These are phyloP conservation scores for Taphrina deformans DNA, from an alignment of 1,139 yeast species.

Conservation along the genomic window DNA sequence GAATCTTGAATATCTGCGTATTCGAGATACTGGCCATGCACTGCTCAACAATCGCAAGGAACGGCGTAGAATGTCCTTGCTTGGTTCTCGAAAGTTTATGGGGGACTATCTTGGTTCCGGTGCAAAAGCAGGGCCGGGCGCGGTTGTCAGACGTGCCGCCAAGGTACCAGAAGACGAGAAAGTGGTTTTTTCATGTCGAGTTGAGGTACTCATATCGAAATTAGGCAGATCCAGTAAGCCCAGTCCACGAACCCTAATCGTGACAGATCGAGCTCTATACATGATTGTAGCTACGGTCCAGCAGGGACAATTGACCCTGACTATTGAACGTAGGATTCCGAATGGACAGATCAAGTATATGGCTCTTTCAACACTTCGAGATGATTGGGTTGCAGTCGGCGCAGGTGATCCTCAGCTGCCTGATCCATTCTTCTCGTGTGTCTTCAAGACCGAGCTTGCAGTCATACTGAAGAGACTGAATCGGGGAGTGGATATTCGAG, in stretches of 20 bases:
- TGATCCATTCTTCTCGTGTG: constrained; percentile 76
- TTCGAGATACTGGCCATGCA: constrained; percentile 78
- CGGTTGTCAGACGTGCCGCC: constrained; percentile 59
- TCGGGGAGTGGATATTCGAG: constrained; percentile 59
- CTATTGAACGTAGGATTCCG: constrained; percentile 64
- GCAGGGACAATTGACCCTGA: constrained; percentile 69
- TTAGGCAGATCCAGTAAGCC: constrained; percentile 91
- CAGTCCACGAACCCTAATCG: constrained; percentile 66
- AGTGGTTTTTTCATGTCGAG: constrained; percentile 76
- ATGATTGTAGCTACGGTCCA: constrained; percentile 70
- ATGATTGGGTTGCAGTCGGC: constrained; percentile 88
- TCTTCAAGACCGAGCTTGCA: constrained; percentile 84
- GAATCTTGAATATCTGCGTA: constrained; percentile 72
- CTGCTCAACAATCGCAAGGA: constrained; percentile 76
- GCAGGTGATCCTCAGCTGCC: constrained; percentile 56
- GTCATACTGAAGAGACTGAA: constrained; percentile 70
- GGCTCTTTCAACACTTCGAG: constrained; percentile 73
- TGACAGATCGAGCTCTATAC: constrained; percentile 54
- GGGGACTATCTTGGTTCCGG: constrained; percentile 94
- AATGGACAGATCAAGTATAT: constrained; percentile 62
- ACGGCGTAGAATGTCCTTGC: constrained; percentile 81
- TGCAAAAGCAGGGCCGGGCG: constrained; percentile 64
- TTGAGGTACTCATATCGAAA: constrained; percentile 77
- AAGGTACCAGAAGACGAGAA: constrained; percentile 60
- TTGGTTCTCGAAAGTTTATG: constrained; percentile 87